Base-by-base conservation (phyloP, 306 rosid species). In the Astragalus glycyphyllos region DNA sequence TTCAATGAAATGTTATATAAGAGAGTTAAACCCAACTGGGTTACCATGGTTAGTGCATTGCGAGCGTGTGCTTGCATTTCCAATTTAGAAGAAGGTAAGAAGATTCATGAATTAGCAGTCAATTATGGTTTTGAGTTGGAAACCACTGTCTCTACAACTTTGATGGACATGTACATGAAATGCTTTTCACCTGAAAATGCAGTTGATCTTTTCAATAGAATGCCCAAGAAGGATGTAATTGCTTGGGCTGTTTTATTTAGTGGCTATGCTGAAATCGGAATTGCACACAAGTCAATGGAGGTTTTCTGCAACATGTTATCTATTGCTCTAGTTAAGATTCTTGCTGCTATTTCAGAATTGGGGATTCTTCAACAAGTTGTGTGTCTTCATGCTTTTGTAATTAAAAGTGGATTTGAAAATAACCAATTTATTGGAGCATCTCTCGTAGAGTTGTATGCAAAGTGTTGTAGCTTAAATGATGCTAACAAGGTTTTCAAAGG, bases 151-250 rank as follows among this genome's bases (percentile, higher is more conserved):
- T 81, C 89, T 57, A 88, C 96, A 4, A 77, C 92, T 69, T 69
- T 92, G 45, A 88, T 87, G 12, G 86, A 86, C 71, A 83, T 85
- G 96, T 85, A 86, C 81, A 82, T 92, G 96, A 86, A 92, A 69
- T 90, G 96, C 64, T 80, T 42, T 47, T 72, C 75, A 57, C 92
- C 92, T 49, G 83, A 82, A 65, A 76, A 69, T 58, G 92, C 96
- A 32, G 17, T 72, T 76, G 58, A 60, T 35, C 54, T 90, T 63
- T 92, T 92, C 78, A 44, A 77, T 64, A 85, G 84, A 82, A 85
- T 85, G 84, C 87, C 92, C 44, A 71, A 79, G 72, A 90, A 86
- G 75, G 98, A 90, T 77, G 92, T 86, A 71, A 83, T 92, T 80
- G 77, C 88, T 56, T 90, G 86, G 88, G 92, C 87, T 74, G 89